A percentile compares a stretch with the other conserved stretches of the same genome.
Conservation (phyloP, 1,284 basidiomycete genomes). For the Melampsora medusae region DNA sequence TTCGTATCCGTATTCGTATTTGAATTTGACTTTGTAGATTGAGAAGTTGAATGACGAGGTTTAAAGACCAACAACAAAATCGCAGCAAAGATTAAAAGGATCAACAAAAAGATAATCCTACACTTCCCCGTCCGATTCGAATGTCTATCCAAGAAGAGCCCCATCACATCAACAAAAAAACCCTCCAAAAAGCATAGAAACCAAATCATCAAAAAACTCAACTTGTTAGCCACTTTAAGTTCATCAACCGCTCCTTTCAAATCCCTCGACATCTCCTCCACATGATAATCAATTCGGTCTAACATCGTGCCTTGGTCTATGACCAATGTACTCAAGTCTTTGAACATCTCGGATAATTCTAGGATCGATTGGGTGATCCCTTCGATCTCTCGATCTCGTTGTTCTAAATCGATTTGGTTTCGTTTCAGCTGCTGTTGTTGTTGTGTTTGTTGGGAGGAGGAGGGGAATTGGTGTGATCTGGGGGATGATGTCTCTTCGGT, state of each 20-base stretch:
- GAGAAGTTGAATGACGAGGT: conserved; percentile 58
- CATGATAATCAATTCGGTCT: conserved; percentile 95
- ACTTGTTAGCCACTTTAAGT: conserved; percentile 76
- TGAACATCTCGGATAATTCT: conserved; percentile 89
- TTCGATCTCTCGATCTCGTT: conserved; percentile 68
- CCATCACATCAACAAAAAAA: not conserved
- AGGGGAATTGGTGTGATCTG: conserved; percentile 48
- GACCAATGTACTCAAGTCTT: conserved; percentile 85
- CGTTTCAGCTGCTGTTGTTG: conserved; percentile 43
- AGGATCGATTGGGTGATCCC: conserved; percentile 91
- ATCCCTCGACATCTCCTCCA: conserved; percentile 81
- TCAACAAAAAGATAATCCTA: conserved; percentile 84
- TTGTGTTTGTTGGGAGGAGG: conserved; percentile 45
- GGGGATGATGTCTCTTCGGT: not conserved
- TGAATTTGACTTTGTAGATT: not conserved
- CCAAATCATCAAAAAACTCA: not conserved
- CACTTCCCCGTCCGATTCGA: conserved; percentile 88
- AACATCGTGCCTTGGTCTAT: conserved; percentile 97
- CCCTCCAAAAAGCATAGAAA: conserved; percentile 4
- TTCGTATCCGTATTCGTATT: no score
- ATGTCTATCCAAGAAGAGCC: conserved; percentile 63
- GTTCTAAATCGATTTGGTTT: conserved; percentile 47
- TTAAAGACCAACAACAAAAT: conserved; percentile 77
- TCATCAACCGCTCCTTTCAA: conserved; percentile 81
- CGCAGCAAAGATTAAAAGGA: conserved; percentile 82